Percentiles rank a stretch among this genome's conserved stretches.
phyloP scores from a whole-genome alignment of 257 asterid genomes.

The Nicotiana obtusifolia region DNA sequence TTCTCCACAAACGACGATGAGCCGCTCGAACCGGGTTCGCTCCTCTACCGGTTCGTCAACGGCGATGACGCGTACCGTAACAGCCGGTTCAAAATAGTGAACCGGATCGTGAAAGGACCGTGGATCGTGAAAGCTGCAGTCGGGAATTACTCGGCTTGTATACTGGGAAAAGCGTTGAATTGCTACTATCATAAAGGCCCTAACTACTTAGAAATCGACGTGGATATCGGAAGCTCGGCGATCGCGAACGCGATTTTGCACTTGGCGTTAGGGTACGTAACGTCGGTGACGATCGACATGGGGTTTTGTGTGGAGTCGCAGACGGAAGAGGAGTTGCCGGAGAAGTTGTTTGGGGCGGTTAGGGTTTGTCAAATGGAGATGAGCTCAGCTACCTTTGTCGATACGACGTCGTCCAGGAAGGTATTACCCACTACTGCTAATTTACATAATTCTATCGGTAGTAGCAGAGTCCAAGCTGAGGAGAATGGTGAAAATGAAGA shows the following conservation, averaged over 20 bases:
- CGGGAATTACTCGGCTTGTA: constrained; percentile 85
- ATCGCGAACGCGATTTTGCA: constrained; percentile 81
- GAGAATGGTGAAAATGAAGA: constrained; percentile 10
- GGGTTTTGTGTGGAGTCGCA: constrained; percentile 85
- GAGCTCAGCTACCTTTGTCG: constrained; percentile 67
- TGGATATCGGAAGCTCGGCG: constrained; percentile 86
- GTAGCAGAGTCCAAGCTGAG: constrained; percentile 20
- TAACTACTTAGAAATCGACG: constrained; percentile 81
- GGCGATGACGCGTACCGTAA: constrained; percentile 69
- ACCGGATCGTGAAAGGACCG: constrained; percentile 80
- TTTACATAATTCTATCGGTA: constrained; percentile 1
- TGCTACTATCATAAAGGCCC: constrained; percentile 63
- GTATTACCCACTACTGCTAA: constrained; percentile 29
- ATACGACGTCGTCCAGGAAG: constrained; percentile 41
- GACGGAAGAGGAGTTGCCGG: constrained; percentile 84
- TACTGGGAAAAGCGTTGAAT: constrained; percentile 76
- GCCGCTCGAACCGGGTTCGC: constrained; percentile 46
- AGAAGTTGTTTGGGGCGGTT: constrained; percentile 76
- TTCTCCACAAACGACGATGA: constrained; percentile 55
- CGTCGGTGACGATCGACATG: constrained; percentile 87
- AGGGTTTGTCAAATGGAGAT: constrained; percentile 91
- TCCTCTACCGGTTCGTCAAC: constrained; percentile 61
- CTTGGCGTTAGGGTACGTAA: constrained; percentile 77
- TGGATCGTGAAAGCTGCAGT: constrained; percentile 92
- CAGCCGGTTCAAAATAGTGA: constrained; percentile 81